Evolutionary conservation across 83 land plant species (phyloP).

Genomic region (Picea engelmannii): DNA sequence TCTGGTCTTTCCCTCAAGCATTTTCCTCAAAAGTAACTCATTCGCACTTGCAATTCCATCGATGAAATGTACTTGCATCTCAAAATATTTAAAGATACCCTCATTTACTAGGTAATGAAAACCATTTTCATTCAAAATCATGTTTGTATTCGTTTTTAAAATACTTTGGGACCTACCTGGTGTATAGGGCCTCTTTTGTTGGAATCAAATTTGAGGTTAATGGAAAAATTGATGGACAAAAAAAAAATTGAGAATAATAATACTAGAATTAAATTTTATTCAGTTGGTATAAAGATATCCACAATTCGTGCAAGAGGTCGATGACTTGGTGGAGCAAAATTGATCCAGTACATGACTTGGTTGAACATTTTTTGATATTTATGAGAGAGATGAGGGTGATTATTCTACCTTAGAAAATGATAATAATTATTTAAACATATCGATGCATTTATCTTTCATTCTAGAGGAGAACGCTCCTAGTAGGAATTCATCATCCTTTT

Average conservation of each 20-base stretch:
- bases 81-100: constrained; percentile 62
- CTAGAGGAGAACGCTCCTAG: constrained; percentile 61
- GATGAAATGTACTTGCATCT: constrained; percentile 86
- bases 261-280: neutral
- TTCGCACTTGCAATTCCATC: constrained; percentile 94
- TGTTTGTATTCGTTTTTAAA: too few relatives aligned
- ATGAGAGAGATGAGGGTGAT: constrained; percentile 55
- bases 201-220: too few relatives aligned
- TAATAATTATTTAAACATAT: constrained; percentile 64
- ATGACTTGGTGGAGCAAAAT: constrained; percentile 89
- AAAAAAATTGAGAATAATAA: too few relatives aligned
- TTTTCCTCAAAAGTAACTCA: constrained; percentile 63
- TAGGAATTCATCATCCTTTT: constrained; percentile 49
- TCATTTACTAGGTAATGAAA: constrained; percentile 74
- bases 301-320: constrained; percentile 63
- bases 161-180: too few relatives aligned
- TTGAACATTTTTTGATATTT: constrained; percentile 89
- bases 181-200: too few relatives aligned
- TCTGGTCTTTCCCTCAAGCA: constrained; percentile 73
- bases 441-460: constrained; percentile 70
- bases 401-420: constrained; percentile 57
- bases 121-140: too few relatives aligned
- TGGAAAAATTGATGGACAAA: too few relatives aligned
- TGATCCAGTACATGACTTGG: constrained; percentile 97
- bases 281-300: constrained; percentile 77